Evolutionary conservation across 495 filamentous ascomycete species (phyloP).

Genomic region (Penicillium parvum): DNA sequence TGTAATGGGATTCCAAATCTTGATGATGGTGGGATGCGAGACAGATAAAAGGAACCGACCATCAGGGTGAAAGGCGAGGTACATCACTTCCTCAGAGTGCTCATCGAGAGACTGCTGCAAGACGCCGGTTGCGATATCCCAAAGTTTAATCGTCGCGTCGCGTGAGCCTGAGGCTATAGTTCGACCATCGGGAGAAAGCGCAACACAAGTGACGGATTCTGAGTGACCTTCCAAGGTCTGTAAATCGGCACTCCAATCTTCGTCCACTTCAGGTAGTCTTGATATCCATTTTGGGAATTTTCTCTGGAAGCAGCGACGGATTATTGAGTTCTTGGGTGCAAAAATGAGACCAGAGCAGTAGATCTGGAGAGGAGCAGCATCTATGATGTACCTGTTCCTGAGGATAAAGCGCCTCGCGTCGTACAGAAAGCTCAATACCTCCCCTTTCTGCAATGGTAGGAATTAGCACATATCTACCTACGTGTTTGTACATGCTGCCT

Average conservation of each 20-base stretch:
- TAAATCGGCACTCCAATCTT: slow-evolving; percentile 10
- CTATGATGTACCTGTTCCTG: slow-evolving; percentile 24
- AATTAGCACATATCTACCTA: neutral
- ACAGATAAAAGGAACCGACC: slow-evolving; percentile 2
- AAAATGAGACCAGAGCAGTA: slow-evolving; percentile 28
- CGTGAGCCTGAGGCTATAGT: slow-evolving; percentile 24
- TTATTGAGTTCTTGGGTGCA: slow-evolving; percentile 25
- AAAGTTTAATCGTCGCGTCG: slow-evolving; percentile 35
- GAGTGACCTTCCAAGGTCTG: slow-evolving; percentile 24
- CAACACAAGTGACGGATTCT: slow-evolving; percentile 10
- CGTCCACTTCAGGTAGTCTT: slow-evolving; percentile 8
- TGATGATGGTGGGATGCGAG: neutral
- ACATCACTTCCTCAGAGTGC: neutral
- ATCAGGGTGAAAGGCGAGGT: neutral
- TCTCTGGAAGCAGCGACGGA: slow-evolving; percentile 11
- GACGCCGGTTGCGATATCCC: slow-evolving; percentile 14
- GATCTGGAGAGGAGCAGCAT: slow-evolving; percentile 11
- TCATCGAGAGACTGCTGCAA: neutral
- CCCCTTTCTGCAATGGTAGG: neutral
- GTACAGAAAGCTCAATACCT: slow-evolving; percentile 18
- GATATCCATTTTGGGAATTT: slow-evolving; percentile 3
- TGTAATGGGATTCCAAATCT: neutral
- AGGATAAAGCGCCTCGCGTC: slow-evolving; percentile 35
- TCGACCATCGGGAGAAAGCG: slow-evolving; percentile 24
- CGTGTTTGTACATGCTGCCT: neutral